Base-by-base conservation (phyloP, 441 rosid genomes). In the Isatis lusitanica region DNA sequence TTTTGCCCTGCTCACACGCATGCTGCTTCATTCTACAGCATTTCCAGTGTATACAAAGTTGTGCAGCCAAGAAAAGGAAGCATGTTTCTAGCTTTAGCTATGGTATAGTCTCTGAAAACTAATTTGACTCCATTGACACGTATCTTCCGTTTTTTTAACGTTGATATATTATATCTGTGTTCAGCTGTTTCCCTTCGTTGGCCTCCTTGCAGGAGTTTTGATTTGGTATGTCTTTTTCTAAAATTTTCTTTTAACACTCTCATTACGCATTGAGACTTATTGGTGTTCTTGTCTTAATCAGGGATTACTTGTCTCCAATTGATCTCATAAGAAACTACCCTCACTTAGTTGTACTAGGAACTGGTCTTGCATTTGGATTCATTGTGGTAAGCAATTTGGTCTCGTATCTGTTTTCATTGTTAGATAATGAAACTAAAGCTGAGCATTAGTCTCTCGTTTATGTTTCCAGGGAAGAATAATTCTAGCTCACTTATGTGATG, bases 311-410 rank as follows among this genome's bases (percentile, higher is more conserved):
- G 77, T 93, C 99, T 52, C 95, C 97, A 39, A 74, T 87, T 46
- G 92, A 91, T 80, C 64, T 95, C 58, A 79, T 93, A 69, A 80
- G 80, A 65, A 86, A 77, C 77, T 93, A 95, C 78, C 98, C 98
- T 62, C 99, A 95, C 84, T 78, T 95, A 31, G 94, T 95, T 73
- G 77, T 95, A 6, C 28, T 90, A 55, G 99, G 98, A 81, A 93
- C 98, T 68, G 98, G 99, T 75, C 97, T 95, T 81, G 96, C 99
- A 39, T 95, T 93, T 81, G 99, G 99, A 42, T 95, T 95, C 82
- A 92, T 93, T 55, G 99, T 95, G 99, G 99, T 95, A 88, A 77
- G 92, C 17, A 47, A 1, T 30, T n/a, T 66, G 21, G 35, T 69
- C 44, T 74, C 0, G 2, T 16, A 16, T 63, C 2, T 0, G 0